Base-by-base conservation (phyloP, 2,329 filamentous ascomycete species). In the Gliomastix tumulicola region DNA sequence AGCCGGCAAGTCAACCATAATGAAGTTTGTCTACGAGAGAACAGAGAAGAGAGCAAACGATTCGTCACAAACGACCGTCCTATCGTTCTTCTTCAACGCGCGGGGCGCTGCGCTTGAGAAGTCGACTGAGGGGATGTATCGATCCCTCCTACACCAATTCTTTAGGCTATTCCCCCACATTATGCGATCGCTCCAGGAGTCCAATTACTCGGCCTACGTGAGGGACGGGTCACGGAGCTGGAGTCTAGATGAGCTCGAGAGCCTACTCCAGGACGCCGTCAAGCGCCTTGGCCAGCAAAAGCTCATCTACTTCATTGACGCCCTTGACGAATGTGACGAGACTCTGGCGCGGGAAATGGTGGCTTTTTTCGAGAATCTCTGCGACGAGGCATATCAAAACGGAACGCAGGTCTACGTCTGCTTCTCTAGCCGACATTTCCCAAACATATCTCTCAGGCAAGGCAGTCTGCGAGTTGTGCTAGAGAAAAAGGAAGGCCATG, bases 81-180 rank as follows among this genome's bases (percentile, higher is more conserved):
- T 68, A 1, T 65, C 59, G 2, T 71, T 71, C 50, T 74, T 71
- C 51, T 74, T 73, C 56, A 66, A 70, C 35, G 67, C 67, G 0
- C 49, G 65, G 32, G 68, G 68, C 0, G 48, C 49, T 1, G 23
- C 45, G 12, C 47, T 68, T 8, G 66, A 75, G 42, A 68, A 57
- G 39, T 62, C 68, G 0, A 56, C 54, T 0, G n/a, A 51, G 1
- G 71, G 73, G 3, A 56, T 76, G 46, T 73, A 73, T 44, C 61
- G n/a, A n/a, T n/a, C n/a, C n/a, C n/a, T n/a, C n/a, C n/a, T n/a
- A n/a, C n/a, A n/a, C n/a, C n/a, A n/a, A n/a, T n/a, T n/a, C n/a
- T n/a, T n/a, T n/a, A n/a, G n/a, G n/a, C n/a, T n/a, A n/a, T n/a
- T n/a, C n/a, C n/a, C n/a, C n/a, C n/a, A n/a, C n/a, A n/a, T n/a